Percentiles rank a stretch among this genome's conserved stretches.
phyloP scores from a whole-genome alignment of 75 land plant genomes.

The Pinus albicaulis region DNA sequence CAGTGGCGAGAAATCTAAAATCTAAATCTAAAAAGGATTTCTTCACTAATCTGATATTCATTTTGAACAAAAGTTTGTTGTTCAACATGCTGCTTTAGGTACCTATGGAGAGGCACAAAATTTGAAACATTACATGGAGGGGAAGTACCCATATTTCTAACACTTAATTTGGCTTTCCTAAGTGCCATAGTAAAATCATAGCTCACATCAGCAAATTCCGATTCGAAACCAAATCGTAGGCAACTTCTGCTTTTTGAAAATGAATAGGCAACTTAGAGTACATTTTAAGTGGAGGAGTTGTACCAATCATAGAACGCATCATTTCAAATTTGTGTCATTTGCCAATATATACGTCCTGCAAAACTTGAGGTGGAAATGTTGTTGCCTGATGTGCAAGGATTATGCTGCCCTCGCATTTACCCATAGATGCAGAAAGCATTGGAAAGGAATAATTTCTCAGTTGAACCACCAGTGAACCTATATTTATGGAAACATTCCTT shows the following conservation, averaged over 20 bases:
- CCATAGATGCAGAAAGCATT: slow-evolving; percentile 61
- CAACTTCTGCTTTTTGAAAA: slow-evolving; percentile 76
- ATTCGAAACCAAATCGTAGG: slow-evolving; percentile 93
- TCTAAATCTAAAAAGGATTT: too few species aligned
- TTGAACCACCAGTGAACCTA: slow-evolving; percentile 59
- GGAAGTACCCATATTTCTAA: slow-evolving; percentile 28
- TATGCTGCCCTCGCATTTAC: slow-evolving; percentile 82
- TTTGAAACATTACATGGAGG: slow-evolving; percentile 9
- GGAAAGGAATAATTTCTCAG: slow-evolving; percentile 85
- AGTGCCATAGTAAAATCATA: slow-evolving; percentile 96
- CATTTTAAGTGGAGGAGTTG: slow-evolving; percentile 89
- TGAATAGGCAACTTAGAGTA: slow-evolving; percentile 73
- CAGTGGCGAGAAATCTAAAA: too few species aligned
- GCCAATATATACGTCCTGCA: slow-evolving; percentile 83
- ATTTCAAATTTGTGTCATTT: slow-evolving; percentile 74
- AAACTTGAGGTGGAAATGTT: slow-evolving; percentile 84
- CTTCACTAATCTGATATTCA: too few species aligned
- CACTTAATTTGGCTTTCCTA: slow-evolving; percentile 81
- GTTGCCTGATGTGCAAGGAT: slow-evolving; percentile 99
- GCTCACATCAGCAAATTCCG: slow-evolving; percentile 88
- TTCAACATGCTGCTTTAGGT: too few species aligned
- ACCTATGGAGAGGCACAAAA: background rate
- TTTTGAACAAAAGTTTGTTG: too few species aligned
- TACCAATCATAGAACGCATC: slow-evolving; percentile 69
- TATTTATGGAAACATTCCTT: slow-evolving; percentile 45